Conservation (phyloP, 148 eudicot genomes). For the Fallopia convolvulus region DNA sequence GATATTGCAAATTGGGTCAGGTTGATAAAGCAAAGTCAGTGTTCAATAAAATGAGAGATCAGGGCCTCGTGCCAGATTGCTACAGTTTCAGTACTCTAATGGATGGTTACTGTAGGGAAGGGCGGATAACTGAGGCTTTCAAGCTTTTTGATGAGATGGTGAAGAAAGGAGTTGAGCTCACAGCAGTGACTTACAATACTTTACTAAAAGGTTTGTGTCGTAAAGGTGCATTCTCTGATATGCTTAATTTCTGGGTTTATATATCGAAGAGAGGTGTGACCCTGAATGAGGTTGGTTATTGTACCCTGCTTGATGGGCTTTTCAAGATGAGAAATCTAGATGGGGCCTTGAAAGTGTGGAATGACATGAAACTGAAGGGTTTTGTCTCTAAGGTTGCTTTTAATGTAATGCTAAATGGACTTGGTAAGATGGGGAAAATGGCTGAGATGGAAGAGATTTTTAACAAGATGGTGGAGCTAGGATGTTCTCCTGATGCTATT, state of each 20-base stretch:
- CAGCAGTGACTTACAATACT: constrained; percentile 59
- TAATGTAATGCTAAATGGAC: constrained; percentile 70
- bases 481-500: constrained; percentile 55
- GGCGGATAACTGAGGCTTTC: constrained; percentile 42
- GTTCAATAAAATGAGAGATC: constrained; percentile 33
- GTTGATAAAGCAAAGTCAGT: constrained; percentile 41
- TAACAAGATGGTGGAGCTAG: constrained; percentile 53
- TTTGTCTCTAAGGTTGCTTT: constrained; percentile 31
- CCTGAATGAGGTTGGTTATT: constrained; percentile 57
- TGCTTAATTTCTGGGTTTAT: constrained; percentile 34
- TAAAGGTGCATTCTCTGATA: constrained; percentile 41
- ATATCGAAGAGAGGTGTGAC: constrained; percentile 53
- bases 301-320: constrained; percentile 61
- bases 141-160: constrained; percentile 55
- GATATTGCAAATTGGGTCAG: constrained; percentile 69
- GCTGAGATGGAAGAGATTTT: constrained; percentile 53
- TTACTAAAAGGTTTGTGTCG: constrained; percentile 63
- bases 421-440: constrained; percentile 68
- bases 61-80: constrained; percentile 68
- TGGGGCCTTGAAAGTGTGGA: constrained; percentile 54
- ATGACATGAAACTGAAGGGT: constrained; percentile 45
- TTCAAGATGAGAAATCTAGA: constrained; percentile 41
- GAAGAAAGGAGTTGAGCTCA: constrained; percentile 33
- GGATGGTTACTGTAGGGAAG: constrained; percentile 58
- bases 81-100: constrained; percentile 70